Base-by-base conservation (phyloP, 345 rosid genomes). In the Carallia pectinifolia region DNA sequence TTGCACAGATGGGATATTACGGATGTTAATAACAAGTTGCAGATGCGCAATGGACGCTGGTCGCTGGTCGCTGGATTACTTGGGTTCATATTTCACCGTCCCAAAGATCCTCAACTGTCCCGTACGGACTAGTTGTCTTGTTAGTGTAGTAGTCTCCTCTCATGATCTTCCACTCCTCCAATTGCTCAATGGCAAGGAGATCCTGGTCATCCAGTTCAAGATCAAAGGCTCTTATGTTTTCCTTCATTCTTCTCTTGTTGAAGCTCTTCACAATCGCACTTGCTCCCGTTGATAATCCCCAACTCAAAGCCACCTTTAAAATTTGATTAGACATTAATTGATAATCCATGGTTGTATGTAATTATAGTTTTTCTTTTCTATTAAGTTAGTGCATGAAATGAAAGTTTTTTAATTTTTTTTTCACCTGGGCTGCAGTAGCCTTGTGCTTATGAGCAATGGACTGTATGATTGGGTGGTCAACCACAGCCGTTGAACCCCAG, bases 201-300 rank as follows among this genome's bases (percentile, higher is more conserved):
- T 93, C 98, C 66, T 74, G 71, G 23, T 79, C 84, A 30, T 88
- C 91, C 74, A 91, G 63, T 64, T 73, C 74, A 7, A 91, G 59
- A 60, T 87, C 55, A 36, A 87, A 64, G 4, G 96, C 85, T 34
- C 70, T 80, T 68, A 82, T 80, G 84, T 93, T 93, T 76, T 91
- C 96, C 69, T 34, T 85, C 82, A 89, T 69, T 55, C 98, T 86
- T 13, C 69, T 72, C 62, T 69, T 65, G 74, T 84, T 80, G 81
- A 93, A 93, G 79, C 98, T 93, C 85, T 90, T 90, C 61, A 86
- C 92, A 1, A 90, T 83, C 82, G 85, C 85, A 67, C 96, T 90
- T 7, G 85, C 80, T n/a, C 97, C 96, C 78, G 73, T 90, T 19
- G 97, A 83, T 73, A 88, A 65, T 52, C 97, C 98, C 97, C 98